These are phyloP conservation scores for Fabrea salina DNA, from an alignment of 169 alveolate species.

Conservation along the genomic window DNA sequence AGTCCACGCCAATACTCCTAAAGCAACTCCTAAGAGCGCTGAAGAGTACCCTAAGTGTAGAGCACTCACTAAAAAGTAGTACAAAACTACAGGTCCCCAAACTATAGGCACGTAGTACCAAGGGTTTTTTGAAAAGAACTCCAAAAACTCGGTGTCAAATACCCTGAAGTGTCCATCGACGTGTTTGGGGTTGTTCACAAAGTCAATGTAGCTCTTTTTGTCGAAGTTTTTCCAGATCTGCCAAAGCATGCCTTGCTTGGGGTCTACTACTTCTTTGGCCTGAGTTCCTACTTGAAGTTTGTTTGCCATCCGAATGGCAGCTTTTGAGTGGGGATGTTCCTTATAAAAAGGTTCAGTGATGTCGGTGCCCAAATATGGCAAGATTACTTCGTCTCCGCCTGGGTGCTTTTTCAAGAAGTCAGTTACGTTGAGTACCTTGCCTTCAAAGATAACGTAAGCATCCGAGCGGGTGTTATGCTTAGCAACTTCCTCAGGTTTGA, in stretches of 20 bases:
- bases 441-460: constrained; percentile 76
- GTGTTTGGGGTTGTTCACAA: background rate
- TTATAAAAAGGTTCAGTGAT: constrained; percentile 42
- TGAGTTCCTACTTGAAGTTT: background rate
- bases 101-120: constrained; percentile 48
- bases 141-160: constrained; percentile 30
- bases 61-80: background rate
- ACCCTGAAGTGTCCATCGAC: background rate
- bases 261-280: background rate
- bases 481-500: constrained; percentile 62
- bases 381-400: constrained; percentile 51
- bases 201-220: background rate
- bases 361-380: constrained; percentile 60
- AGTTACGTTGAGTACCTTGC: constrained; percentile 72
- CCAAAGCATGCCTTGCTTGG: background rate
- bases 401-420: constrained; percentile 56
- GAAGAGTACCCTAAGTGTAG: background rate
- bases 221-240: background rate
- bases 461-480: constrained; percentile 68
- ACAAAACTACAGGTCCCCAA: constrained; percentile 37
- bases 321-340: background rate
- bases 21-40: background rate
- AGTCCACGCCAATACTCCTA: constrained; percentile 58
- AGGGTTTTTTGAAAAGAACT: constrained; percentile 43
- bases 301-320: background rate